phyloP scores from a whole-genome alignment of 2,329 filamentous ascomycete species.

The Myriosclerotinia curreyana region DNA sequence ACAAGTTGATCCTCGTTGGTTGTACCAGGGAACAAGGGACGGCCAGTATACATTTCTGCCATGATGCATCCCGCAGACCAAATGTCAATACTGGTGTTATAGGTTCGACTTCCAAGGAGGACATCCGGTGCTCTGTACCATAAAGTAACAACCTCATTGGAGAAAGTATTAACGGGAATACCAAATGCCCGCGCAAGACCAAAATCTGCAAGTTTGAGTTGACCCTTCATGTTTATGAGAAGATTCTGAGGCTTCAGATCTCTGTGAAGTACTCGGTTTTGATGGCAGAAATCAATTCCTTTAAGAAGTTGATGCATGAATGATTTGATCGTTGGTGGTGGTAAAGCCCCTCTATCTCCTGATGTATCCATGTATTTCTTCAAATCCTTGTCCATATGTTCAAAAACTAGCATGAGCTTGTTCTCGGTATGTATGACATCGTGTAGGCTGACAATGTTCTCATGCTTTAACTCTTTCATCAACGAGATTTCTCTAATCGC shows the following conservation, averaged over 20 bases:
- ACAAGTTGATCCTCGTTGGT: constrained; percentile 97
- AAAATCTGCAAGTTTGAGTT: constrained; percentile 92
- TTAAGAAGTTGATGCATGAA: constrained; percentile 98
- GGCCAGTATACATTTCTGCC: constrained; percentile 98
- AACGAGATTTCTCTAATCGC: constrained; percentile 97
- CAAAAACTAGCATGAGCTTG: constrained; percentile 98
- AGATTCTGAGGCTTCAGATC: constrained; percentile 96
- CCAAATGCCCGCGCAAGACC: constrained; percentile 91
- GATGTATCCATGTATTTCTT: constrained; percentile 98
- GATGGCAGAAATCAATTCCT: constrained; percentile 96
- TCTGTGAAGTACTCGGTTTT: constrained; percentile 92
- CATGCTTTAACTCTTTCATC: constrained; percentile 99
- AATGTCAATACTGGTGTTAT: constrained; percentile 99
- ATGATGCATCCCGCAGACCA: constrained; percentile 99
- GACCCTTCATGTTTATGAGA: constrained; percentile 86
- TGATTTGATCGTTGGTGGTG: constrained; percentile 89
- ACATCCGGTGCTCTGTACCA: constrained; percentile 98
- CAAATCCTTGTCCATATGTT: constrained; percentile 97
- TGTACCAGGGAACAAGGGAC: constrained; percentile 92
- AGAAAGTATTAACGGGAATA: constrained; percentile 97
- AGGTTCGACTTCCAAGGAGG: constrained; percentile 86
- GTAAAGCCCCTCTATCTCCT: constrained; percentile 83
- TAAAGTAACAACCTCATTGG: constrained; percentile 93
- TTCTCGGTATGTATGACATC: constrained; percentile 99
- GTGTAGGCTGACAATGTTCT: constrained; percentile 95